Conservation (phyloP, 768 basidiomycete genomes). For the Kwoniella dendrophila region DNA sequence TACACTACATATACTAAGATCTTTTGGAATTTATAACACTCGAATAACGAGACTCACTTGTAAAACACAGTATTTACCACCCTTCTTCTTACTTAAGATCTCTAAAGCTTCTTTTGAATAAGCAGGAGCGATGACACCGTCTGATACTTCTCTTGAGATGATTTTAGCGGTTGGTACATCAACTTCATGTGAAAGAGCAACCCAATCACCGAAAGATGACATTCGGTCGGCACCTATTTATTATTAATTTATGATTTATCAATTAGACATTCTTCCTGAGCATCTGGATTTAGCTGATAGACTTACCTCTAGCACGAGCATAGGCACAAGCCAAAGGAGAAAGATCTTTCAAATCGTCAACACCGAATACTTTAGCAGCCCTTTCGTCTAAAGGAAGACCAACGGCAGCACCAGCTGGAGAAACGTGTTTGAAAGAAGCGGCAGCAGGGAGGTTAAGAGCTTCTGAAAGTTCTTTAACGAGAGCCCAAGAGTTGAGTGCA, state of each 20-base stretch:
- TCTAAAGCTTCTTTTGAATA: slow-evolving; percentile 86
- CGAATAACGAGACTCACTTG: slow-evolving; percentile 62
- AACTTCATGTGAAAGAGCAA: slow-evolving; percentile 88
- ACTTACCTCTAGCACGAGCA: slow-evolving; percentile 85
- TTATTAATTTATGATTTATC: neutral
- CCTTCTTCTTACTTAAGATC: slow-evolving; percentile 91
- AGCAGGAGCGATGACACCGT: slow-evolving; percentile 95
- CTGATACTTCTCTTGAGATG: slow-evolving; percentile 98
- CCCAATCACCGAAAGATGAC: slow-evolving; percentile 99
- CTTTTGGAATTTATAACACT: neutral
- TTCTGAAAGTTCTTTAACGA: slow-evolving; percentile 89
- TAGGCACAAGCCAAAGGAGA: slow-evolving; percentile 90
- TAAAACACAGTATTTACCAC: slow-evolving; percentile 95
- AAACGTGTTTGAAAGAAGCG: slow-evolving; percentile 99
- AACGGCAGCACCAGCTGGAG: slow-evolving; percentile 94
- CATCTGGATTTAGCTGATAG: no score
- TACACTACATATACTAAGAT: no score
- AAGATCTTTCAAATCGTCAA: slow-evolving; percentile 86
- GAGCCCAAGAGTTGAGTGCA: slow-evolving; percentile 92
- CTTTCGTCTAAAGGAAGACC: slow-evolving; percentile 74
- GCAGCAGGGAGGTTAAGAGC: slow-evolving; percentile 88
- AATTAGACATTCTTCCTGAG: neutral
- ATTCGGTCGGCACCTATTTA: slow-evolving; percentile 86
- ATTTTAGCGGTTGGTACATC: slow-evolving; percentile 93
- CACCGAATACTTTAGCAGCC: slow-evolving; percentile 93